phyloP scores from a whole-genome alignment of 495 filamentous ascomycete genomes.

The Talaromyces stipitatus region DNA sequence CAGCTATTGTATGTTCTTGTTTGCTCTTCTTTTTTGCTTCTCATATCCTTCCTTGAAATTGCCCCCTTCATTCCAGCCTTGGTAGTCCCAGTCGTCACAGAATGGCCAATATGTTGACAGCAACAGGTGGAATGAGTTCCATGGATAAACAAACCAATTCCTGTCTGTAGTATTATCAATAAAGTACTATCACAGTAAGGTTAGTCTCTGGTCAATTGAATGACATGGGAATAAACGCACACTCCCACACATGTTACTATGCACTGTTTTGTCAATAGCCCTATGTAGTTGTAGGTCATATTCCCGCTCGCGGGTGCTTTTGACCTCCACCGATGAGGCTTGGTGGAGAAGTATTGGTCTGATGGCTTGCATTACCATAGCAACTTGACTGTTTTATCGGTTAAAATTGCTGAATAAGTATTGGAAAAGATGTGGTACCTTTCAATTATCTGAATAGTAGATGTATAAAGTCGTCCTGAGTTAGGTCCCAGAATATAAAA shows the following conservation, averaged over 20 bases:
- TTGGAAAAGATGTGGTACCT: conserved; percentile 22
- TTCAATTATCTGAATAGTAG: conserved; percentile 36
- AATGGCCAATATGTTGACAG: conserved; percentile 1
- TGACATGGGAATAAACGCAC: conserved; percentile 2
- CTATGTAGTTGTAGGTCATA: conserved; percentile 6
- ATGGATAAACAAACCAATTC: conserved; percentile 17
- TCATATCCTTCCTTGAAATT: no score
- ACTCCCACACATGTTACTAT: conserved; percentile 6
- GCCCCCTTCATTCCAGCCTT: no score
- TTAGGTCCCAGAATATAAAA: conserved; percentile 21
- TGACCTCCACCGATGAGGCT: conserved; percentile 11
- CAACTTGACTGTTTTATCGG: conserved; percentile 1
- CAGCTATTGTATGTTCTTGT: no score
- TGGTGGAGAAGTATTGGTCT: conserved; percentile 4
- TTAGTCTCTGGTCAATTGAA: neutral
- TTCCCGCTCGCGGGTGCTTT: conserved; percentile 4
- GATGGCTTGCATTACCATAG: conserved; percentile 9
- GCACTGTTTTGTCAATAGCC: conserved; percentile 9
- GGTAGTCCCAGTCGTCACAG: conserved; percentile 9
- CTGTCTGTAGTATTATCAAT: conserved; percentile 5
- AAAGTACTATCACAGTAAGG: conserved; percentile 2
- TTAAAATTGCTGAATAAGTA: neutral
- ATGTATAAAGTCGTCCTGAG: conserved; percentile 17
- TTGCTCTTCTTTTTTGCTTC: no score
- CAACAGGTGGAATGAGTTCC: conserved; percentile 14